Evolutionary conservation across 2,329 filamentous ascomycete genomes (phyloP).

Genomic region (Fonsecaea pugnacius): DNA sequence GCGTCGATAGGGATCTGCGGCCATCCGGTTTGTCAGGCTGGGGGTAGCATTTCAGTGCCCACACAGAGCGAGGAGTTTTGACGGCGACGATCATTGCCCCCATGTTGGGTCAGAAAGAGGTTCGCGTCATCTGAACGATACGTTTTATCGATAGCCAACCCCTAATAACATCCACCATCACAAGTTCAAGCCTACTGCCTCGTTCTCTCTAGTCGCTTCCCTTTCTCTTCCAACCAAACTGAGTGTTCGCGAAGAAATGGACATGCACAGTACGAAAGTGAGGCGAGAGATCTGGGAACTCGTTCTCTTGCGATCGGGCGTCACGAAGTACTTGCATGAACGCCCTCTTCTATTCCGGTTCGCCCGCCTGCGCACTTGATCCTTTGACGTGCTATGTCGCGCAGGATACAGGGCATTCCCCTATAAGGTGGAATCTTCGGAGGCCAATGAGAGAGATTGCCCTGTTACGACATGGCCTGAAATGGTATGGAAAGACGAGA

Average conservation of each 20-base stretch:
- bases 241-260: not conserved
- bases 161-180: constrained; percentile 12
- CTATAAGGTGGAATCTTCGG: not conserved
- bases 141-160: constrained; percentile 11
- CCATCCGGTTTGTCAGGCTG: constrained; percentile 2
- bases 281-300: constrained; percentile 8
- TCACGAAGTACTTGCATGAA: constrained; percentile 1
- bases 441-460: constrained; percentile 2
- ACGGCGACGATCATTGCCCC: constrained; percentile 1
- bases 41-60: not conserved
- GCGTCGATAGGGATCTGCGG: constrained; percentile 9
- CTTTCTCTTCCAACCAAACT: not conserved
- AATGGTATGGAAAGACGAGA: not conserved
- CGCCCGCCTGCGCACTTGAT: not conserved
- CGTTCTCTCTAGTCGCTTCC: not conserved
- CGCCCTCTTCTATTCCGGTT: not conserved
- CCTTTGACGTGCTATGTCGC: not conserved
- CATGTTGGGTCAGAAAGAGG: constrained; percentile 1
- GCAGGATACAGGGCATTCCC: not conserved
- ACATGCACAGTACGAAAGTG: constrained; percentile 16
- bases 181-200: not conserved
- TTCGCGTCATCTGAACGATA: not conserved
- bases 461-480: not conserved
- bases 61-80: constrained; percentile 13
- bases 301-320: constrained; percentile 5